These are phyloP conservation scores for Mollisiaceae sp. DNA, from an alignment of 2,329 filamentous ascomycete genomes.

Conservation along the genomic window DNA sequence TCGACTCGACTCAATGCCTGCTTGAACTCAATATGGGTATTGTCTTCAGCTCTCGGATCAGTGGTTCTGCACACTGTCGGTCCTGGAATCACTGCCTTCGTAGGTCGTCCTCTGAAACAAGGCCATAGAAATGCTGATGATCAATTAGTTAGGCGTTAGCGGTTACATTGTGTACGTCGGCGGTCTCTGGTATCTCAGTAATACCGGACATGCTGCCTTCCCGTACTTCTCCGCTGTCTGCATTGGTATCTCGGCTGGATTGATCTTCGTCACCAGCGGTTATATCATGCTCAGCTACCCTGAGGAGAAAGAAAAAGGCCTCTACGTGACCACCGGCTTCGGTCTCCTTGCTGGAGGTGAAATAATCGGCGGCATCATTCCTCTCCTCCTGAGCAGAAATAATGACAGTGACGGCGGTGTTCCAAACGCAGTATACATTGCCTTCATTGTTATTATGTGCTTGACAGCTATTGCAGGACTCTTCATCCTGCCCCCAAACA, in stretches of 20 bases:
- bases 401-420: neutral
- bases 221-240: neutral
- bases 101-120: neutral
- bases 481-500: neutral
- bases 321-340: neutral
- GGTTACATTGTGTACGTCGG: neutral
- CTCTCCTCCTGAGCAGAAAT: neutral
- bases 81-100: neutral
- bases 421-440: neutral
- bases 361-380: conserved; percentile 1
- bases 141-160: neutral
- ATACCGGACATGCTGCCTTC: neutral
- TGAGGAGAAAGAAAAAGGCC: neutral
- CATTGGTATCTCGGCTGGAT: neutral
- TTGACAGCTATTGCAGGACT: neutral
- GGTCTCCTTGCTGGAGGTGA: neutral
- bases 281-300: neutral
- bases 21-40: neutral
- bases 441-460: neutral
- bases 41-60: neutral
- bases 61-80: neutral
- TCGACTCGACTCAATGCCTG: neutral
- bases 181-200: neutral
- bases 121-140: neutral
- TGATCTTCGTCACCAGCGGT: neutral